Base-by-base conservation (phyloP, 2,329 filamentous ascomycete genomes). In the Intubia oerlemansii region DNA sequence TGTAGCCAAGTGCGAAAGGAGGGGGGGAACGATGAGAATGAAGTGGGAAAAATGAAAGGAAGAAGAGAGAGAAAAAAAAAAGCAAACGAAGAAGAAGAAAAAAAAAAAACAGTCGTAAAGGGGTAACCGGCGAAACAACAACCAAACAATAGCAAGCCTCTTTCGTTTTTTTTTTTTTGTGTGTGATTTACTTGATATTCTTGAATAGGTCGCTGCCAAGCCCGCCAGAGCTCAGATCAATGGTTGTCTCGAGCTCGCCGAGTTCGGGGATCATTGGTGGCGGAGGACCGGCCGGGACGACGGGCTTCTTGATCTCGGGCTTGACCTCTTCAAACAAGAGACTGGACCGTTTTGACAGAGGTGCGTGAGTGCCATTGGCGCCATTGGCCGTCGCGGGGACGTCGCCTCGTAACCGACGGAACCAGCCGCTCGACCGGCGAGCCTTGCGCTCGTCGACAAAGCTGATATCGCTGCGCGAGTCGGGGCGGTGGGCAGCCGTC, bases 201-300 rank as follows among this genome's bases (percentile, higher is more conserved):
- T 66, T 66, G 45, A 70, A 69, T 19, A 70, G 47, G 35, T 68
- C 62, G 33, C 49, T 46, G 28, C 61, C 61, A 18, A 63, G 47
- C 31, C 48, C 50, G 24, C 50, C 53, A 6, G 62, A 52, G 27
- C 45, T 41, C 15, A 52, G 46, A 27, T 57, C 56, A 27, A 58
- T 40, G 41, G 56, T 57, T 32, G 57, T 54, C 39, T 64, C 54
- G 31, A 67, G 49, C 27, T 58, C 53, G 39, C 47, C 53, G 28
- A 69, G 49, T 42, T 69, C 64, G 13, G 65, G 65, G 28, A 70
- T 68, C 61, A 61, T 67, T 15, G 65, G 65, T 21, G 65, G 62
- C 32, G 64, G 65, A 7, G 24, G 23, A 10, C 17, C 28, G 11
- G 28, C 13, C 7, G 64, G 62, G 9, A 57, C 59, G 20, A 44